These are phyloP conservation scores for Cyanodermella asteris DNA, from an alignment of 2,329 filamentous ascomycete species.

Conservation along the genomic window DNA sequence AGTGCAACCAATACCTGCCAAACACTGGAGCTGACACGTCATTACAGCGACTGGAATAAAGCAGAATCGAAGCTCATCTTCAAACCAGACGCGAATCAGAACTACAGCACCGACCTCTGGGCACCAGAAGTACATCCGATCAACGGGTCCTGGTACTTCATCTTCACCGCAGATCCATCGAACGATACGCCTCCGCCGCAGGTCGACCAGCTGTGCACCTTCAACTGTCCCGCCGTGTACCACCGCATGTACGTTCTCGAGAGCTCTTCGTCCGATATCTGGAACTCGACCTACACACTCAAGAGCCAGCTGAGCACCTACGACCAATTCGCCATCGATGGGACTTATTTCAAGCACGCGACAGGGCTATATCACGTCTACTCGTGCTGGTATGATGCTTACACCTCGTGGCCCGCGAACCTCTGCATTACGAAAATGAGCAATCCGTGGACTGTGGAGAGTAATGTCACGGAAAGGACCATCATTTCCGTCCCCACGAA, in stretches of 20 bases:
- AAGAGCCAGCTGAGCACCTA: slow-evolving; percentile 27
- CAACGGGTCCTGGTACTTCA: slow-evolving; percentile 26
- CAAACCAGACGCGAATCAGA: slow-evolving; percentile 16
- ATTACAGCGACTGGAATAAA: slow-evolving; percentile 18
- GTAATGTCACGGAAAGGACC: slow-evolving; percentile 23
- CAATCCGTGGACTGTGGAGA: slow-evolving; percentile 25
- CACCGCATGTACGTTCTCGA: slow-evolving; percentile 31
- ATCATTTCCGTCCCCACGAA: slow-evolving; percentile 26
- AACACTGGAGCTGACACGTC: too few relatives aligned
- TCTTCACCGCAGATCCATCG: slow-evolving; percentile 29
- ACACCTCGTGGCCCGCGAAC: slow-evolving; percentile 28
- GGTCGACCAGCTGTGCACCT: slow-evolving; percentile 26
- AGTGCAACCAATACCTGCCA: too few relatives aligned
- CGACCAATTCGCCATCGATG: slow-evolving; percentile 31
- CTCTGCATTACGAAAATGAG: slow-evolving; percentile 29
- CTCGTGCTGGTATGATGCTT: slow-evolving; percentile 16
- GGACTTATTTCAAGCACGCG: slow-evolving; percentile 27
- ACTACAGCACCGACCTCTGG: slow-evolving; percentile 28
- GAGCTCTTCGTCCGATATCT: slow-evolving; percentile 20
- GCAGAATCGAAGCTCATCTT: slow-evolving; percentile 17
- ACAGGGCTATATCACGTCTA: slow-evolving; percentile 20
- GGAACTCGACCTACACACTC: slow-evolving; percentile 22
- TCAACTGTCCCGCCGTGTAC: slow-evolving; percentile 26
- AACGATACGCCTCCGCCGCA: slow-evolving; percentile 23
- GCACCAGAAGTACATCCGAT: slow-evolving; percentile 29